Base-by-base conservation (phyloP, 768 basidiomycete species). In the Podaxis sp. region DNA sequence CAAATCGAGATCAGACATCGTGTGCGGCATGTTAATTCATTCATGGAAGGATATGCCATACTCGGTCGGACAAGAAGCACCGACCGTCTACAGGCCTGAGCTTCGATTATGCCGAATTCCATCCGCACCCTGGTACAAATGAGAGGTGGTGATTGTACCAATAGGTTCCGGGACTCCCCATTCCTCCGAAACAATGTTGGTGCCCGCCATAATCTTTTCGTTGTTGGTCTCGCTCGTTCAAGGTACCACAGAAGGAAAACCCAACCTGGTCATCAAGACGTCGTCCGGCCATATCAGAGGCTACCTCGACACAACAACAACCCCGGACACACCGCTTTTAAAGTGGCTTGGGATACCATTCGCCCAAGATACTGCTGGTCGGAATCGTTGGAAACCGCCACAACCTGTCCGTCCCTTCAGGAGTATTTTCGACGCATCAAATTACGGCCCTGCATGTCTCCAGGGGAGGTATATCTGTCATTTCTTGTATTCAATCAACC, bases 331-430 rank as follows among this genome's bases (percentile, higher is more conserved):
- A 15, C 62, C 62, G 2, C 59, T 75, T 30, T 62, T 68, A n/a
- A 74, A 74, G 56, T 75, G 73, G 72, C 66, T 74, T 10, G 75
- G 74, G 8, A 68, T 76, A 4, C 71, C 64, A 3, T 74, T 66
- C 54, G 73, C 73, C 2, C 72, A 73, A 46, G 71, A 72, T 44
- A 76, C 75, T 1, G 66, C 70, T 11, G 72, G 69, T 2, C 17
- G 55, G 3, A 74, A 74, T 57, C 65, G 75, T 36, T 76, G 74
- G 75, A 66, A 64, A 55, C 72, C 75, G 6, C 73, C 75, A 22
- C 44, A 70, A 48, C 68, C 68, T 3, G 28, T 72, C 8, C 56
- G 49, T 51, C 63, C 69, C 6, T 51, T 58, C 7, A 55, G 46
- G 8, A 33, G 22, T 4, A 57, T 73, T 11, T 69, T 74, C 62